These are phyloP conservation scores for Metschnikowia lachancei DNA, from an alignment of 805 yeast genomes.

Conservation along the genomic window DNA sequence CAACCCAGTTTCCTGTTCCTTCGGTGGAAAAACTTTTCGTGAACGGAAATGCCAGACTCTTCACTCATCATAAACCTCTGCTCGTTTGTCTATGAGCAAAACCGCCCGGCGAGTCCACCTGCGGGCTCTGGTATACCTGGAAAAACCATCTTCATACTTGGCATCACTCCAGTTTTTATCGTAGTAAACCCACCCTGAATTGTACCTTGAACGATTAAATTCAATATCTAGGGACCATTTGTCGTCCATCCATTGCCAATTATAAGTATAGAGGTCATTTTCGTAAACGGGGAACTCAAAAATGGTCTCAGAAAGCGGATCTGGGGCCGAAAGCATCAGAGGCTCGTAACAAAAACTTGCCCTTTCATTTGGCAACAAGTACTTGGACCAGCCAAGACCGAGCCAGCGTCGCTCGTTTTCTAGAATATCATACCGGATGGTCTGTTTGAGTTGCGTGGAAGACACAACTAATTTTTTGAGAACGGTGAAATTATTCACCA, in stretches of 20 bases:
- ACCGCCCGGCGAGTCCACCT: constrained; percentile 50
- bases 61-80: constrained; percentile 12
- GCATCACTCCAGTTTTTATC: constrained; percentile 51
- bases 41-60: no score
- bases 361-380: constrained; percentile 52
- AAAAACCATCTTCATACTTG: constrained; percentile 42
- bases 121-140: constrained; percentile 51
- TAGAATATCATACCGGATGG: constrained; percentile 48
- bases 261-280: constrained; percentile 36
- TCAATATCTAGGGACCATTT: constrained; percentile 48
- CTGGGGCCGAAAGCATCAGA: constrained; percentile 30
- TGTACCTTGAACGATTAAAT: constrained; percentile 34
- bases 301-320: constrained; percentile 15
- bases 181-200: constrained; percentile 54
- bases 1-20: no score
- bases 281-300: constrained; percentile 48
- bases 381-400: constrained; percentile 57
- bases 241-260: constrained; percentile 59
- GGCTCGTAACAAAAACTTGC: constrained; percentile 46
- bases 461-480: constrained; percentile 37
- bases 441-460: constrained; percentile 45
- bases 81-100: constrained; percentile 24
- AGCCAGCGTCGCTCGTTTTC: constrained; percentile 64
- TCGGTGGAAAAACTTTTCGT: no score
- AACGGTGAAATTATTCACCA: constrained; percentile 38